phyloP scores from a whole-genome alignment of 2,329 filamentous ascomycete genomes.

The Ceratocystis huliohia region DNA sequence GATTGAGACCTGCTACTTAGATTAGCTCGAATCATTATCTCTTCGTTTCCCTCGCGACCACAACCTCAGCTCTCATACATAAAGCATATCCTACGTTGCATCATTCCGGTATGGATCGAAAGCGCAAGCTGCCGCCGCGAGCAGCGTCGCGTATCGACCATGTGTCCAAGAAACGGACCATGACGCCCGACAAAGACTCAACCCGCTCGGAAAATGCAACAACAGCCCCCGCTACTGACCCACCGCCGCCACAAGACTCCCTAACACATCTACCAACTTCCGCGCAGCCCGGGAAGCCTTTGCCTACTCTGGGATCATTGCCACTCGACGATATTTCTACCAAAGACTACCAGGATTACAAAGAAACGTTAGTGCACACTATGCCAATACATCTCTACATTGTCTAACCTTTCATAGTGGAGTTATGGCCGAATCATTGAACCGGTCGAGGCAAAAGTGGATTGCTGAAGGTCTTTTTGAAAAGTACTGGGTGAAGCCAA shows the following conservation, averaged over 20 bases:
- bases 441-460: constrained; percentile 62
- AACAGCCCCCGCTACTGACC: constrained; percentile 34
- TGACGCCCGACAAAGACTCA: constrained; percentile 39
- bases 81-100: neutral
- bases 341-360: constrained; percentile 59
- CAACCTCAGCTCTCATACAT: neutral
- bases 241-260: constrained; percentile 29
- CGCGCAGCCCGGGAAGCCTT: constrained; percentile 48
- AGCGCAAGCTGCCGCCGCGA: constrained; percentile 52
- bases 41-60: neutral
- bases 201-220: constrained; percentile 28
- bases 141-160: constrained; percentile 49
- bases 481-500: constrained; percentile 64
- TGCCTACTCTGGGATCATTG: constrained; percentile 56
- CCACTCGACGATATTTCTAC: constrained; percentile 51
- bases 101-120: constrained; percentile 43
- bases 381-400: neutral
- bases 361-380: constrained; percentile 46
- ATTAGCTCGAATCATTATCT: neutral
- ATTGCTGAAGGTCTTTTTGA: constrained; percentile 60
- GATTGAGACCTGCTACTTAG: neutral
- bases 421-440: constrained; percentile 59
- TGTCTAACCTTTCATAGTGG: constrained; percentile 38
- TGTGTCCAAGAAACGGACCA: constrained; percentile 46
- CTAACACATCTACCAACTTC: constrained; percentile 45